Evolutionary conservation across 768 basidiomycete species (phyloP).

Genomic region (Tremella mesenterica): DNA sequence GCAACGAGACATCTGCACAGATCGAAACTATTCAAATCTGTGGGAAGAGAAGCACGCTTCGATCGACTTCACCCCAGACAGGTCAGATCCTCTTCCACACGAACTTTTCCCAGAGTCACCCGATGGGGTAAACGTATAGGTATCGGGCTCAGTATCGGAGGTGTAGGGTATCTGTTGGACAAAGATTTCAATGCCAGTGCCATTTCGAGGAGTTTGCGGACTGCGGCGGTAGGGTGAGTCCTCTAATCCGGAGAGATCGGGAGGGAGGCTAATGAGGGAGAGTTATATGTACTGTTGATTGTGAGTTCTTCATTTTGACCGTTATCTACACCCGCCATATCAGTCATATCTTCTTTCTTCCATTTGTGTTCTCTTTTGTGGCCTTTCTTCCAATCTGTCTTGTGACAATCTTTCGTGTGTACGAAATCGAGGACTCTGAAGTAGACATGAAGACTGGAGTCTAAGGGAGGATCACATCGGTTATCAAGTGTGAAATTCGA

Average conservation of each 20-base stretch:
- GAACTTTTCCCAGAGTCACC: slow-evolving; percentile 11
- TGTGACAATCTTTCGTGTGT: no score
- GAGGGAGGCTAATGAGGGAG: slow-evolving; percentile 9
- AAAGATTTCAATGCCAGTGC: slow-evolving; percentile 55
- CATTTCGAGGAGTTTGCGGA: slow-evolving; percentile 52
- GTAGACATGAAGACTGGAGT: no score
- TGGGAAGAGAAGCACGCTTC: no score
- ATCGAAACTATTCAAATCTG: no score
- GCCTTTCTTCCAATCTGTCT: no score
- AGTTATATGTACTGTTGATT: slow-evolving; percentile 39
- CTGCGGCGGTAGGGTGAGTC: slow-evolving; percentile 51
- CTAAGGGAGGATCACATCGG: no score
- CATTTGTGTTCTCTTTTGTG: no score
- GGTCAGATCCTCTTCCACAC: background rate
- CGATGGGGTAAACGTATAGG: slow-evolving; percentile 20
- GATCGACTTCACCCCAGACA: background rate
- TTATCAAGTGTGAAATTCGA: no score
- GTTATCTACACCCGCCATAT: background rate
- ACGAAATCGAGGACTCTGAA: no score
- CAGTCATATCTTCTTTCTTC: no score
- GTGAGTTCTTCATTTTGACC: slow-evolving; percentile 19
- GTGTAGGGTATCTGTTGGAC: slow-evolving; percentile 50
- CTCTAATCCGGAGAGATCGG: background rate
- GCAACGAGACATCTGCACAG: no score
- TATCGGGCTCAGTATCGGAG: slow-evolving; percentile 44